phyloP scores from a whole-genome alignment of 2,329 filamentous ascomycete species.

The Raffaelea ambrosiae region DNA sequence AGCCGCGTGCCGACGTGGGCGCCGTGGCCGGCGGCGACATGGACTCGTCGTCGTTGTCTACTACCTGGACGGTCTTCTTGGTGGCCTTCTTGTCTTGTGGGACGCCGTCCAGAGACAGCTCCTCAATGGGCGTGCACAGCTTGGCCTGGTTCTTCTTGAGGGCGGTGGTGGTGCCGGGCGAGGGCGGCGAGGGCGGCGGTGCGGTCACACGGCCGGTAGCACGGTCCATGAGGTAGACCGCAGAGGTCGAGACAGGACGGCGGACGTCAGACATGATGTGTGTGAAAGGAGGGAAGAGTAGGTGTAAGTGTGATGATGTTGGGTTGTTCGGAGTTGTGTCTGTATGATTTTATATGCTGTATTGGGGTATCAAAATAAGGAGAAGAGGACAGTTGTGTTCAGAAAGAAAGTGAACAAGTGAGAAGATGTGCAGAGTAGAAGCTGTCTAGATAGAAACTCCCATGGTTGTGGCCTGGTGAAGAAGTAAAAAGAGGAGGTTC shows the following conservation, averaged over 20 bases:
- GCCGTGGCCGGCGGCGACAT: slow-evolving; percentile 8
- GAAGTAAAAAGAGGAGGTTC: too few species aligned
- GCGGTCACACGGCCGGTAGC: slow-evolving; percentile 20
- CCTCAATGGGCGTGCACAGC: slow-evolving; percentile 27
- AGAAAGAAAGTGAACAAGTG: too few species aligned
- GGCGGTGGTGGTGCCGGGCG: slow-evolving; percentile 30
- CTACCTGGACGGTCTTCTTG: not conserved
- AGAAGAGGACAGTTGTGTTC: too few species aligned
- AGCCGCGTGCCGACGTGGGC: slow-evolving; percentile 4
- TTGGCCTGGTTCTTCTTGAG: slow-evolving; percentile 14
- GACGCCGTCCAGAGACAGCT: slow-evolving; percentile 20
- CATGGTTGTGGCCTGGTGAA: too few species aligned
- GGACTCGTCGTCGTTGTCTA: too few species aligned
- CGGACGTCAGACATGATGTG: slow-evolving; percentile 7
- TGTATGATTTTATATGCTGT: not conserved
- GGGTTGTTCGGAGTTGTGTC: too few species aligned
- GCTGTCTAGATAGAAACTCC: too few species aligned
- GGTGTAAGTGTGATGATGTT: not conserved
- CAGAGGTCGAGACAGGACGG: slow-evolving; percentile 38
- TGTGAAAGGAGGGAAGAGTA: too few species aligned
- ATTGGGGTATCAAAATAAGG: too few species aligned
- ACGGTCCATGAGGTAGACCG: slow-evolving; percentile 36
- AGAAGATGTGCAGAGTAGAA: too few species aligned
- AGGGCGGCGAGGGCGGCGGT: slow-evolving; percentile 43
- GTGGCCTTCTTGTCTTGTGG: not conserved